Evolutionary conservation across 192 early-diverging fungal genomes (phyloP), one percentile per base, ranked within the genome.

Genomic region (Podila epigama): DNA sequence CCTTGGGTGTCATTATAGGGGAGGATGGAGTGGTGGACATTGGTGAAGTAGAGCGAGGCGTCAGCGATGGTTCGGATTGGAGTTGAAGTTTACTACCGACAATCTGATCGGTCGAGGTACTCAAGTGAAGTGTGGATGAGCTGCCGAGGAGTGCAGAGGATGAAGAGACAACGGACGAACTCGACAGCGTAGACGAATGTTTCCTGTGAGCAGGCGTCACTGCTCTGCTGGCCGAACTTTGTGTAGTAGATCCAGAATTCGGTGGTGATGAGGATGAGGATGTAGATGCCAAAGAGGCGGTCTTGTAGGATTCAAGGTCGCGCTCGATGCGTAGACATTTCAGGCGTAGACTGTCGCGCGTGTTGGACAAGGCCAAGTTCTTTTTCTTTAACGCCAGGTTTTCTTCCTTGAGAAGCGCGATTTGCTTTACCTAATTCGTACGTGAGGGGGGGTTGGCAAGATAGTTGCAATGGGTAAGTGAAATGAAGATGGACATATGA

Each of bases 351-450:
- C 60, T 53, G 27, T 77, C 73, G 28, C 73, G 65, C 7, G 73
- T 68, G 32, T 77, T 77, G 31, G 73, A 68, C 9, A 77, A 61
- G 10, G 25, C 27, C 0, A 77, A 27, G 39, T 77, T 77, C 39
- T 77, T 77, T 52, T 77, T 77, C 34, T 77, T 77, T 12, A 77
- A 37, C 4, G 37, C 51, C 20, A 77, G 27, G 36, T 58, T 54
- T 51, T 77, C 73, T 51, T 77, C 73, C 39, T 77, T 77, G 8
- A 77, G 50, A 8, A 68, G 73, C 0, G 61, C 66, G 11, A 68
- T 34, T 54, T 77, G 73, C 40, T 68, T 77, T 37, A 68, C 53
- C 73, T 77, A 27, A 25, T 28, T 36, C 3, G 0, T 40, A 66
- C 7, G 2, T 8, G 9, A 20, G 44, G 20, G 15, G 15, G 15